Evolutionary conservation across 768 basidiomycete genomes (phyloP), one percentile per base, ranked within the genome.

Genomic region (Mycena kentingensis): DNA sequence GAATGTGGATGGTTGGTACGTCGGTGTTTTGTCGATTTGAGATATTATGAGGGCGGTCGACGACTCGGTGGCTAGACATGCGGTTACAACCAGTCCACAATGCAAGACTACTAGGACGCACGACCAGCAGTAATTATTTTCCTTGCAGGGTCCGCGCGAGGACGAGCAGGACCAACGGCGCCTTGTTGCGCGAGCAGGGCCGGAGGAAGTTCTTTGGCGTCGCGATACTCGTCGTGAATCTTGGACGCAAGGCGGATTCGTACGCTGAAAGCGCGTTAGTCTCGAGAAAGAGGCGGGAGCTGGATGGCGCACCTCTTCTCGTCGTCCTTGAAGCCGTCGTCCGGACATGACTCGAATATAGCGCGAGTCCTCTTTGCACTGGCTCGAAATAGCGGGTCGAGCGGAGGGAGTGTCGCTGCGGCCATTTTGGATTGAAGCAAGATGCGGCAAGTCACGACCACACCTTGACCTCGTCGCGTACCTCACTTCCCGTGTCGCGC

Each of bases 171-270:
- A 0, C 88, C 90, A 3, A 92, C 84, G 0, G 85, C 77, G 1
- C 84, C 86, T 65, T 93, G 91, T 55, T 97, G 93, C 0, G 87
- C 75, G 26, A 91, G 72, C 28, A 98, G 73, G 1, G 89, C 83
- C 3, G 90, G 70, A 0, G 96, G 96, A 2, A 98, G 82, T 25
- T 87, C 82, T 66, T 88, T 91, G 65, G 79, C 90, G 66, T 97
- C 84, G 41, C 81, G 79, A 69, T 94, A 99, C 73, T 98, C 96
- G 65, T 92, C 85, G 28, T 85, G 79, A 26, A 98, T 87, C 76
- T 97, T 97, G 42, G 90, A 83, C 3, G 92, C 77, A 29, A 97
- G 69, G 29, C 86, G 82, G 41, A 92, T 67, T 32, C 87, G 80
- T n/a, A 84, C 75, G 62, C 91, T 90, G 51, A 36, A 42, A 32